A percentile compares a stretch with the other conserved stretches of the same genome.
Conservation (phyloP, 306 rosid genomes). For the Malus fusca region DNA sequence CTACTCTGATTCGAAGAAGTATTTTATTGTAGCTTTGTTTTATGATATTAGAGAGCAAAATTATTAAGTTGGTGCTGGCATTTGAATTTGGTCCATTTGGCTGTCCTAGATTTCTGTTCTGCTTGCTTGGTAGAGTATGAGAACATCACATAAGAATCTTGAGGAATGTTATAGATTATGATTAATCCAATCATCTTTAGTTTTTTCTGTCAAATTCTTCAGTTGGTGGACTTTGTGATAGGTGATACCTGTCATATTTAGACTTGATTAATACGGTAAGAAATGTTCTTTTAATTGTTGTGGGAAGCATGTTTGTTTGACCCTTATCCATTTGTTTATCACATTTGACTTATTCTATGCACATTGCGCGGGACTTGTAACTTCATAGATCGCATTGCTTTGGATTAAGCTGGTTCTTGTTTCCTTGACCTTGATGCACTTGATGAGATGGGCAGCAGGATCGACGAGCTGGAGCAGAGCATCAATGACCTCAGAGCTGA, state of each 20-base stretch:
- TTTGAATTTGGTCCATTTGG: neutral
- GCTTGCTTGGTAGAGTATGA: neutral
- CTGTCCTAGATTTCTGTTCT: neutral
- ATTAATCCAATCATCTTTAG: neutral
- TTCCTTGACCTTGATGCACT: conserved; percentile 34
- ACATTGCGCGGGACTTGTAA: neutral
- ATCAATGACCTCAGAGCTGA: conserved; percentile 38
- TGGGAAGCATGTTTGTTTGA: neutral
- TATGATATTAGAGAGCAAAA: neutral
- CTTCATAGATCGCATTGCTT: neutral
- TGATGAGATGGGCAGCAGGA: conserved; percentile 46
- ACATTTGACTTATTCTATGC: neutral
- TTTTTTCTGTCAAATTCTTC: neutral
- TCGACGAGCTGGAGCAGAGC: conserved; percentile 44
- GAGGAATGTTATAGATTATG: neutral
- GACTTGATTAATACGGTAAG: neutral
- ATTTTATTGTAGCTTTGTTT: neutral
- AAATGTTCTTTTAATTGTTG: neutral
- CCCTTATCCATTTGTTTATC: neutral
- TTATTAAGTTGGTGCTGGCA: neutral
- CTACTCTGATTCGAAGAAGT: neutral
- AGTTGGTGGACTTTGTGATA: neutral
- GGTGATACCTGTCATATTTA: neutral
- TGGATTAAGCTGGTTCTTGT: neutral
- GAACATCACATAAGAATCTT: neutral